Percentiles rank a stretch among this genome's conserved stretches.
Conservation (phyloP, 306 rosid species). For the Rosa multiflora region DNA sequence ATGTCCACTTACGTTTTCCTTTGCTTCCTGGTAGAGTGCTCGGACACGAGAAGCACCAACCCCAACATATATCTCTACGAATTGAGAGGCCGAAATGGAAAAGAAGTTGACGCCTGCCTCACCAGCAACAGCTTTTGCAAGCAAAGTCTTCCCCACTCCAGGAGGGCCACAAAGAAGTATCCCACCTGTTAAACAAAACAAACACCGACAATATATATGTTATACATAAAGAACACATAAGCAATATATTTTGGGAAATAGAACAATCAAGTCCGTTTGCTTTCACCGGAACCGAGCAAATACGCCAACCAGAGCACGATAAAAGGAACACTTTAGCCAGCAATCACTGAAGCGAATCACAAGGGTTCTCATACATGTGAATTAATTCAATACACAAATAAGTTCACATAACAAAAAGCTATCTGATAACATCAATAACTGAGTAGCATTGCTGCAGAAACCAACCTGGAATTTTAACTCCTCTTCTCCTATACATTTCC, state of each 20-base stretch:
- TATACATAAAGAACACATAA: constrained; percentile 9
- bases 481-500: constrained; percentile 92
- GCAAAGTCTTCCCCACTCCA: constrained; percentile 96
- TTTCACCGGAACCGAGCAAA: neutral
- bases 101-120: constrained; percentile 99
- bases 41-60: constrained; percentile 99
- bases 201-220: constrained; percentile 27
- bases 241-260: neutral
- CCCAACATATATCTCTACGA: constrained; percentile 94
- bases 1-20: constrained; percentile 59
- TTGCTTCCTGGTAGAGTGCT: constrained; percentile 94
- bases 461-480: constrained; percentile 93
- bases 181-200: constrained; percentile 70
- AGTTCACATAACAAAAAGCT: neutral
- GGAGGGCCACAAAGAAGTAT: constrained; percentile 99
- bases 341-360: neutral
- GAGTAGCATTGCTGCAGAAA: constrained; percentile 15
- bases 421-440: constrained; percentile 11
- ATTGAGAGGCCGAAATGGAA: constrained; percentile 98
- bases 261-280: neutral
- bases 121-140: constrained; percentile 99
- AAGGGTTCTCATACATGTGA: neutral
- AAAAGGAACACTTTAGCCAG: neutral
- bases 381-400: neutral
- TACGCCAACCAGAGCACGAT: neutral